phyloP scores from a whole-genome alignment of 768 basidiomycete species.

The Amanita pseudoporphyria region DNA sequence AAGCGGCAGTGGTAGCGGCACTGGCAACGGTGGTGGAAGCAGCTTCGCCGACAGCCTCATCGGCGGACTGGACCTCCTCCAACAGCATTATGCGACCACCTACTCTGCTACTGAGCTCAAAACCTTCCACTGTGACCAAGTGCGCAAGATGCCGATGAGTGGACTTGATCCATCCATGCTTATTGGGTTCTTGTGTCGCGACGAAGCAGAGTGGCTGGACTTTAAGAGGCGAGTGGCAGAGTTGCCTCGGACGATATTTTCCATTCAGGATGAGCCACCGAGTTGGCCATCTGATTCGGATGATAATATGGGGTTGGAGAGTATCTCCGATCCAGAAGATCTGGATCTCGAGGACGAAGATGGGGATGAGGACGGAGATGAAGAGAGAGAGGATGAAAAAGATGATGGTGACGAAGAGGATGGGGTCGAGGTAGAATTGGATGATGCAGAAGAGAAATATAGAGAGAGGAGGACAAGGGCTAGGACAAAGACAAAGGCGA shows the following conservation, averaged over 20 bases:
- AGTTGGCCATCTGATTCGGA: slow-evolving; percentile 73
- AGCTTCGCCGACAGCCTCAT: slow-evolving; percentile 1
- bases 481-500: slow-evolving; percentile 11
- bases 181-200: slow-evolving; percentile 80
- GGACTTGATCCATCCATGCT: slow-evolving; percentile 97
- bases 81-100: slow-evolving; percentile 60
- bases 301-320: slow-evolving; percentile 70
- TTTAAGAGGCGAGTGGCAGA: slow-evolving; percentile 61
- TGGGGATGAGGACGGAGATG: slow-evolving; percentile 12
- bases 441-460: slow-evolving; percentile 16
- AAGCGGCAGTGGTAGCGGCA: background rate
- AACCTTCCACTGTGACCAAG: slow-evolving; percentile 95
- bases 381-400: slow-evolving; percentile 14
- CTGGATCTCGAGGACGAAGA: slow-evolving; percentile 34
- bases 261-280: slow-evolving; percentile 82
- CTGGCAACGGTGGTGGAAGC: slow-evolving; percentile 7
- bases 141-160: slow-evolving; percentile 88
- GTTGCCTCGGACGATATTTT: slow-evolving; percentile 68
- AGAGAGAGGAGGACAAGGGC: slow-evolving; percentile 10
- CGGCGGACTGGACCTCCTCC: slow-evolving; percentile 33
- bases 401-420: slow-evolving; percentile 17
- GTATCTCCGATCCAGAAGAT: slow-evolving; percentile 73
- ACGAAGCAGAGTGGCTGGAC: slow-evolving; percentile 82
- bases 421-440: slow-evolving; percentile 15
- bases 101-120: slow-evolving; percentile 67